Percentiles rank a stretch among this genome's conserved stretches.
Evolutionary conservation across 352 stramenopile genomes (phyloP).

Genomic region (Globisporangium cystogenes): DNA sequence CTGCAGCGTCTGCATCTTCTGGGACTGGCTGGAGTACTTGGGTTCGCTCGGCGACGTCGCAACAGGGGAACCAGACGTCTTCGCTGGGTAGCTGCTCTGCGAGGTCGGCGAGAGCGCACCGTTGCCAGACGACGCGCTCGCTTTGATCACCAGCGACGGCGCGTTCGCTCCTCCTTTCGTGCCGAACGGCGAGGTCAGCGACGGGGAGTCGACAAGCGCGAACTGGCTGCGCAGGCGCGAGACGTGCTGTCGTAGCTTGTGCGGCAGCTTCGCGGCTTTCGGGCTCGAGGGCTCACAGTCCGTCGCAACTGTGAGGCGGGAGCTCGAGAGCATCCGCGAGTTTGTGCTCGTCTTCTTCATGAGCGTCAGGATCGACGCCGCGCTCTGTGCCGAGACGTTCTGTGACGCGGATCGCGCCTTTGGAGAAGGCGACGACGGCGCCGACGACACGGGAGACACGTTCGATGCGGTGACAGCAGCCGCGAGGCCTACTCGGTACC

Average conservation of each 20-base stretch:
- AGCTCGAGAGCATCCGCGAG: background rate
- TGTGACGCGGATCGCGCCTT: constrained; percentile 9
- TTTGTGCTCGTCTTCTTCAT: constrained; percentile 19
- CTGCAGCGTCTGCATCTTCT: constrained; percentile 28
- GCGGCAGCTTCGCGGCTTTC: constrained; percentile 27
- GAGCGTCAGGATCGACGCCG: constrained; percentile 17
- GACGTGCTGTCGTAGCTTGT: constrained; percentile 51
- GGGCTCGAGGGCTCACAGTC: constrained; percentile 3
- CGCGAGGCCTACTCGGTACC: constrained; percentile 1
- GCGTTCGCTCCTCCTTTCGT: background rate
- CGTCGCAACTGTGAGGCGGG: background rate
- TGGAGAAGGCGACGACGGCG: background rate
- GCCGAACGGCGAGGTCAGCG: constrained; percentile 8
- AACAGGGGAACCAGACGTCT: background rate
- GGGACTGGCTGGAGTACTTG: constrained; percentile 32
- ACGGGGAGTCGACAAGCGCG: constrained; percentile 5
- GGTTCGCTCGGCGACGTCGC: background rate
- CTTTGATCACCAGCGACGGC: background rate
- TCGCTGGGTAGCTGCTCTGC: background rate
- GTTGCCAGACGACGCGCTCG: background rate
- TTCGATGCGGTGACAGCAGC: too few relatives aligned
- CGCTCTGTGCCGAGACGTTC: constrained; percentile 10
- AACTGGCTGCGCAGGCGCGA: constrained; percentile 43
- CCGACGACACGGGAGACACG: background rate
- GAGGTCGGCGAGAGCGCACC: background rate